These are phyloP conservation scores for Beverwykella pulmonaria DNA, from an alignment of 495 filamentous ascomycete species.

Conservation along the genomic window DNA sequence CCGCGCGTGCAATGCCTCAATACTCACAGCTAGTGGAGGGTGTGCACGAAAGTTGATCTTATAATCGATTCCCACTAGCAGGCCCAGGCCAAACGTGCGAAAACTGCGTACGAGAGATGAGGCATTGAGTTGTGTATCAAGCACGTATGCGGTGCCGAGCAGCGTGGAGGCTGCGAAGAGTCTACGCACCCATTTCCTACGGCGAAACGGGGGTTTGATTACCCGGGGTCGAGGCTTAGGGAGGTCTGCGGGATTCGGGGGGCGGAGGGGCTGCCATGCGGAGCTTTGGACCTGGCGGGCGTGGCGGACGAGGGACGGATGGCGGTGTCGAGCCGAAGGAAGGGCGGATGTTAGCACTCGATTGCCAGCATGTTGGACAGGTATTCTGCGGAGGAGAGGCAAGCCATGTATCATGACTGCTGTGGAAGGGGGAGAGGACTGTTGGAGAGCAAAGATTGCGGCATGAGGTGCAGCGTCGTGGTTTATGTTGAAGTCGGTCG, in stretches of 20 bases:
- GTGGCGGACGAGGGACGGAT: conserved; percentile 22
- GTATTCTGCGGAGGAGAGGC: conserved; percentile 22
- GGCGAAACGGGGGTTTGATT: conserved; percentile 61
- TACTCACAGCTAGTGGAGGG: conserved; percentile 67
- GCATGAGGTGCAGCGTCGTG: not conserved
- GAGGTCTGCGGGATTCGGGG: conserved; percentile 78
- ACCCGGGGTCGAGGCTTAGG: conserved; percentile 62
- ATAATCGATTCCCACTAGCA: conserved; percentile 88
- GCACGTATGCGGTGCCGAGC: conserved; percentile 61
- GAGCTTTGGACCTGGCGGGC: conserved; percentile 30
- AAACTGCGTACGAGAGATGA: conserved; percentile 76
- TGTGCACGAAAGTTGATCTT: conserved; percentile 91
- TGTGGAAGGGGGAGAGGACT: not conserved
- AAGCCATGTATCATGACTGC: conserved; percentile 38
- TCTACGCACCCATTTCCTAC: conserved; percentile 73
- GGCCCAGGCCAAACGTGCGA: conserved; percentile 75
- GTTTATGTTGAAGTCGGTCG: not conserved
- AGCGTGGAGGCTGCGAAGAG: conserved; percentile 64
- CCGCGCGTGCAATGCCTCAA: conserved; percentile 73
- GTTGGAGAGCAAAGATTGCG: not conserved
- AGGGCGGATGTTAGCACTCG: conserved; percentile 6
- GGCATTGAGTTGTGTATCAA: conserved; percentile 76
- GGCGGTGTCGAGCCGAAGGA: not conserved
- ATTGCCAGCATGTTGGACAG: conserved; percentile 8
- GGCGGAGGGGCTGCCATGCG: conserved; percentile 56